Percentiles rank a stretch among this genome's conserved stretches.
These are phyloP conservation scores for Pestalotiopsis sp. DNA, from an alignment of 2,329 filamentous ascomycete species.

Conservation along the genomic window DNA sequence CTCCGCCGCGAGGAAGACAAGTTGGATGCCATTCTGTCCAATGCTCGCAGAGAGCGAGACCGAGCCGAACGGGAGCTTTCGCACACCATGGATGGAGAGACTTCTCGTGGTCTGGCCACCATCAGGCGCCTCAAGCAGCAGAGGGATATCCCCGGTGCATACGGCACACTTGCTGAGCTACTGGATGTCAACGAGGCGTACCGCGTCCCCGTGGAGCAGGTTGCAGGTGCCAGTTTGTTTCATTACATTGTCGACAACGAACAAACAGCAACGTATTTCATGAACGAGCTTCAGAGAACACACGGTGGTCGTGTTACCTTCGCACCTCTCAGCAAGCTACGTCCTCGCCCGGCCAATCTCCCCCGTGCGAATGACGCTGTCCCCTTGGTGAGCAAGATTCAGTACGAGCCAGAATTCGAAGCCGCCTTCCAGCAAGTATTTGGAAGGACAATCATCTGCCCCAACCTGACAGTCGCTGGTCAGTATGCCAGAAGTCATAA, in stretches of 20 bases:
- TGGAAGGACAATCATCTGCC: constrained; percentile 91
- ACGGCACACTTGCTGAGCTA: constrained; percentile 92
- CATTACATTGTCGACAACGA: constrained; percentile 96
- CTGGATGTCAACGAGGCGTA: constrained; percentile 84
- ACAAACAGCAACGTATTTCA: constrained; percentile 78
- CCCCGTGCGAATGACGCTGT: constrained; percentile 87
- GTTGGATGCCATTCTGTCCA: constrained; percentile 74
- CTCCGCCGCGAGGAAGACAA: constrained; percentile 89
- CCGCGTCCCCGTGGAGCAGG: constrained; percentile 87
- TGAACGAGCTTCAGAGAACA: constrained; percentile 77
- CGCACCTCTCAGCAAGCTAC: constrained; percentile 85
- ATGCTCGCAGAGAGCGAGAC: constrained; percentile 75
- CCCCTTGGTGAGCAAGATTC: constrained; percentile 81
- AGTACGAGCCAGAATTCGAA: constrained; percentile 76
- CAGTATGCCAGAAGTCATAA: constrained; percentile 93
- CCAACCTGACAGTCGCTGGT: constrained; percentile 81
- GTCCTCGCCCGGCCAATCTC: constrained; percentile 70
- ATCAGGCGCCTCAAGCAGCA: constrained; percentile 82
- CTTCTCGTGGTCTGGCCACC: constrained; percentile 82
- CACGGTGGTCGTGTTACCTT: constrained; percentile 89
- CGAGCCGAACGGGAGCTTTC: constrained; percentile 77
- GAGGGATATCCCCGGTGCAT: constrained; percentile 79
- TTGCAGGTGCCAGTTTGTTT: constrained; percentile 89
- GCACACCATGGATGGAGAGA: constrained; percentile 87
- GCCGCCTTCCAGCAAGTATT: constrained; percentile 94